Evolutionary conservation across 768 basidiomycete species (phyloP), one percentile per base, ranked within the genome.

Genomic region (Tricholoma sp.): DNA sequence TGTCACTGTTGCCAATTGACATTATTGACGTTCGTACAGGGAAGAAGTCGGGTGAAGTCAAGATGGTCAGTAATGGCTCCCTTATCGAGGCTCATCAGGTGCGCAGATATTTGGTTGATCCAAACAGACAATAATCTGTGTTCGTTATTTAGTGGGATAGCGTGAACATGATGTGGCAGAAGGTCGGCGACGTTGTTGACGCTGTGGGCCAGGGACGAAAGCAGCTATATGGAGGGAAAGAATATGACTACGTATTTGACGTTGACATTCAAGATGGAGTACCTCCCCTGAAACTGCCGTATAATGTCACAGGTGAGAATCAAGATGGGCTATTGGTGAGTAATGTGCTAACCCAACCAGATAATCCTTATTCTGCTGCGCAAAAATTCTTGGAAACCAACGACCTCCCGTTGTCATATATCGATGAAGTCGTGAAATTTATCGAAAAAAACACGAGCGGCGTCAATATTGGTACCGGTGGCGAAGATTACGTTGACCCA

Each of bases 191-290:
- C 63, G 95, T 98, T 5, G 94, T 95, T 4, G 97, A 97, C 66
- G 95, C 94, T 18, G 89, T 96, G 52, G 91, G 94, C 21, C 84
- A 87, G 34, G 84, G 84, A n/a, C 80, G 93, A 57, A 95, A 91
- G 71, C 91, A 95, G 71, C 79, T 97, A n/a, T 88, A 89, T 66
- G 72, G 94, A 63, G 97, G 97, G 16, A 87, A 88, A 67, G 96
- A 98, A 72, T 99, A 95, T 67, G 97, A 99, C 72, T 97, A 97
- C 66, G 96, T 99, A n/a, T 98, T 98, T 66, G 95, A 97, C 66
- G 95, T 99, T 34, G 97, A 98, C 66, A 88, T 98, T 24, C 82
- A 92, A 66, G 96, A 97, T 58, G 95, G 94, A 2, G 85, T 83
- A 14, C 95, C 96, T 10, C 87, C 95, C 6, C 76, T 98, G 61